A percentile compares a stretch with the other conserved stretches of the same genome.
These are phyloP conservation scores for Eutypa lata DNA, from an alignment of 2,329 filamentous ascomycete species.

Conservation along the genomic window DNA sequence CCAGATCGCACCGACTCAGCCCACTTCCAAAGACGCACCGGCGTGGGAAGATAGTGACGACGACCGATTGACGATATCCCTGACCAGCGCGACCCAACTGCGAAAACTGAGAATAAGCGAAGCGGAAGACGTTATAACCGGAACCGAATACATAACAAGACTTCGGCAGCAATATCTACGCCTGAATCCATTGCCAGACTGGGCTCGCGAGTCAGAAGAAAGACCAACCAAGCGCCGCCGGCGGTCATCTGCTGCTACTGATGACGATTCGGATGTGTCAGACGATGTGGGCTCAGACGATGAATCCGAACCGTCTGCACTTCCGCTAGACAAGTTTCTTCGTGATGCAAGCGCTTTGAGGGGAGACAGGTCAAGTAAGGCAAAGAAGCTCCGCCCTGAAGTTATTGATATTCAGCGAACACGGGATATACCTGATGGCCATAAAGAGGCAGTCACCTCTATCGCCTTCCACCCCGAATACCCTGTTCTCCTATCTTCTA, in stretches of 20 bases:
- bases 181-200: constrained; percentile 58
- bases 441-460: constrained; percentile 76
- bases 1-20: constrained; percentile 17
- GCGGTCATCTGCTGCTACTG: constrained; percentile 47
- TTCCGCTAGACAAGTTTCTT: constrained; percentile 77
- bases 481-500: constrained; percentile 86
- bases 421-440: constrained; percentile 77
- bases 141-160: constrained; percentile 78
- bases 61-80: constrained; percentile 78
- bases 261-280: constrained; percentile 27
- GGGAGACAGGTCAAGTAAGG: constrained; percentile 49
- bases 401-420: constrained; percentile 86
- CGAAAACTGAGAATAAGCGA: constrained; percentile 80
- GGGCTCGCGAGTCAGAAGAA: constrained; percentile 52
- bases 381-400: constrained; percentile 77
- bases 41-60: constrained; percentile 97
- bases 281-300: constrained; percentile 19
- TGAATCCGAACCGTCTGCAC: constrained; percentile 60
- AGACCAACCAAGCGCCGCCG: constrained; percentile 48
- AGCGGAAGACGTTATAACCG: constrained; percentile 80
- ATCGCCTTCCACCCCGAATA: constrained; percentile 87
- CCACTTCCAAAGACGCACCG: constrained; percentile 39
- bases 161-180: constrained; percentile 73
- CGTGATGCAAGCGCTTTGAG: constrained; percentile 70
- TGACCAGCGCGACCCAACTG: constrained; percentile 71